Base-by-base conservation (phyloP, 2,329 filamentous ascomycete genomes). In the Canariomyces notabilis region DNA sequence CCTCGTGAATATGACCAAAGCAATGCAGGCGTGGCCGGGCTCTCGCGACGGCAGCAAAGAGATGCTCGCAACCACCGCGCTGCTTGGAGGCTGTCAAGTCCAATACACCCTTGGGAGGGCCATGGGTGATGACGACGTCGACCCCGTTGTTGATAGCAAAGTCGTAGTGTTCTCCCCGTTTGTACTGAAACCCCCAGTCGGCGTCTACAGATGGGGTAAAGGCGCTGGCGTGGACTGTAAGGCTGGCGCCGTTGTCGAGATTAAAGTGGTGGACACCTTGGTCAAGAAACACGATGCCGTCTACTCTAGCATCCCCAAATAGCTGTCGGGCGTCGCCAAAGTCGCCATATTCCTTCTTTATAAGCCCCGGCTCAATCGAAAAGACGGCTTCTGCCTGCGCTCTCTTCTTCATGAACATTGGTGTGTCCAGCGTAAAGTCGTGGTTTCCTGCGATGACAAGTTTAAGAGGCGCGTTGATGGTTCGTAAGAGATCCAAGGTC, bases 371-470 rank as follows among this genome's bases (percentile, higher is more conserved):
- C 3, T 8, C 67, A 3, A 60, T 39, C 20, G 4, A 44, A 5
- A 50, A 47, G n/a, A n/a, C n/a, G 3, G 69, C 72, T 6, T 60
- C 59, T 1, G 66, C 59, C 4, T 57, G 42, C 2, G 26, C 38
- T 1, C 55, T 37, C 11, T 57, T 55, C 2, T 50, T 18, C 22
- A 60, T 52, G 42, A 69, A 76, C 0, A 55, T 55, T 0, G 58
- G 56, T 0, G 40, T 15, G 32, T 64, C 59, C 0, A 73, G 59
- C 0, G 61, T 70, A 31, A 68, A 67, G 52, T 80, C 75, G 53
- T 80, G 76, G 47, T 79, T 79, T 2, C 77, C 75, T 1, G 75
- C 67, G 49, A 80, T 77, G 36, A 71, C 67, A 2, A 80, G 63
- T 50, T 78, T 79, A 3, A 79, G 9, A 1, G 39, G 23, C 5